phyloP scores from a whole-genome alignment of 176 grass and related monocot species.

The Triticum dicoccoides region DNA sequence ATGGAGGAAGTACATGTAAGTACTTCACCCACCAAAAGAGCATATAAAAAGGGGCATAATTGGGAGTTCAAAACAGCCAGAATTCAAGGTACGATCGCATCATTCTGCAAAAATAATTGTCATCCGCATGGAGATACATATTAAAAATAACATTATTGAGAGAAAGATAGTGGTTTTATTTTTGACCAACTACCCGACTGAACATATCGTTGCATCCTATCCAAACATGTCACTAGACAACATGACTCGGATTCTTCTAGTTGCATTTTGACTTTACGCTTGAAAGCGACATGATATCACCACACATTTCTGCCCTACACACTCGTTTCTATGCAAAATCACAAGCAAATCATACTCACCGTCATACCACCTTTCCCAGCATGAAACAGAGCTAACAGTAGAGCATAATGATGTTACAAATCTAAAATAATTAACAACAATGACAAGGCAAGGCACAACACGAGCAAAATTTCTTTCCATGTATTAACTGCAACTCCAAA shows the following conservation, averaged over 20 bases:
- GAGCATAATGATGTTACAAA: neutral
- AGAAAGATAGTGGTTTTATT: neutral
- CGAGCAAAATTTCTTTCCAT: neutral
- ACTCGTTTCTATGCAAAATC: neutral
- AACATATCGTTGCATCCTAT: neutral
- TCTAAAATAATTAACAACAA: neutral
- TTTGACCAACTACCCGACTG: neutral
- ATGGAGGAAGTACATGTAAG: neutral
- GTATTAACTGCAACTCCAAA: neutral
- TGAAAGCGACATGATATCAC: neutral
- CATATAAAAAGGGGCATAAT: conserved; percentile 1
- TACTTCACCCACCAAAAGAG: neutral
- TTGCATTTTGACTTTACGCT: neutral
- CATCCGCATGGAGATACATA: neutral
- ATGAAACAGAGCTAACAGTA: neutral
- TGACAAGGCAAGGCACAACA: neutral
- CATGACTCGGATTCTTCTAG: neutral
- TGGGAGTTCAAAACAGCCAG: neutral
- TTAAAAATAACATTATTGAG: neutral
- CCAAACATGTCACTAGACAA: neutral
- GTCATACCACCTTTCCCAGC: neutral
- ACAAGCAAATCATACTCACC: neutral
- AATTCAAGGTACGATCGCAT: neutral
- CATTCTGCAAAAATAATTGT: neutral
- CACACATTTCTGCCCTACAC: neutral